Evolutionary conservation across 2,329 filamentous ascomycete genomes (phyloP).

Genomic region (Botrytis tulipae): DNA sequence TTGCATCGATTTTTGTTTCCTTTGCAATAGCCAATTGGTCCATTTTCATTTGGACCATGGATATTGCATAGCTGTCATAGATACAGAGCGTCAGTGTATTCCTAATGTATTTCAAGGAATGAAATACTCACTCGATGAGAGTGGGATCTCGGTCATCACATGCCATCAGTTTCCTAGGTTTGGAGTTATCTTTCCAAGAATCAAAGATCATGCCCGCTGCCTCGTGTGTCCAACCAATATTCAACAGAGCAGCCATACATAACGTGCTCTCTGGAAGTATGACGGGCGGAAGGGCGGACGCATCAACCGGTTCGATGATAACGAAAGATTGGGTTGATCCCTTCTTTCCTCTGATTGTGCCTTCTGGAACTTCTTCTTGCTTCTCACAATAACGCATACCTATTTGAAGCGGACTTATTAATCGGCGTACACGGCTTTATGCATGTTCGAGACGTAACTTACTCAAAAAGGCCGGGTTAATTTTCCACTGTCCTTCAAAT

Average conservation of each 20-base stretch:
- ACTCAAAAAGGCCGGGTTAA: background rate
- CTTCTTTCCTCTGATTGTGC: background rate
- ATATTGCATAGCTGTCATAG: background rate
- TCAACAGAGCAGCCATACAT: background rate
- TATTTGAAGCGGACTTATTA: background rate
- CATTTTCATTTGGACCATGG: background rate
- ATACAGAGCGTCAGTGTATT: background rate
- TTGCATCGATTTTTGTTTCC: background rate
- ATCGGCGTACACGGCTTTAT: too few relatives aligned
- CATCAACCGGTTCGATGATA: background rate
- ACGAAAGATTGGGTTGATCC: background rate
- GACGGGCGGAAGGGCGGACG: background rate
- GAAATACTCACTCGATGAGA: conserved; percentile 7
- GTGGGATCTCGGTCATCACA: background rate
- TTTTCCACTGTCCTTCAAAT: background rate
- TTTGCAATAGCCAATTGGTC: background rate
- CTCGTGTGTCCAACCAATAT: background rate
- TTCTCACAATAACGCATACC: background rate
- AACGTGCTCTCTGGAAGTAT: background rate
- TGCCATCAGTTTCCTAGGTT: background rate
- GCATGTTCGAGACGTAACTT: background rate
- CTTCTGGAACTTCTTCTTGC: background rate
- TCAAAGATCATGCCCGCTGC: background rate
- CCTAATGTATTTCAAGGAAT: too few relatives aligned
- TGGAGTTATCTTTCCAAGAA: background rate